Evolutionary conservation across 2,329 filamentous ascomycete species (phyloP).

Genomic region (Trichophyton rubrum): DNA sequence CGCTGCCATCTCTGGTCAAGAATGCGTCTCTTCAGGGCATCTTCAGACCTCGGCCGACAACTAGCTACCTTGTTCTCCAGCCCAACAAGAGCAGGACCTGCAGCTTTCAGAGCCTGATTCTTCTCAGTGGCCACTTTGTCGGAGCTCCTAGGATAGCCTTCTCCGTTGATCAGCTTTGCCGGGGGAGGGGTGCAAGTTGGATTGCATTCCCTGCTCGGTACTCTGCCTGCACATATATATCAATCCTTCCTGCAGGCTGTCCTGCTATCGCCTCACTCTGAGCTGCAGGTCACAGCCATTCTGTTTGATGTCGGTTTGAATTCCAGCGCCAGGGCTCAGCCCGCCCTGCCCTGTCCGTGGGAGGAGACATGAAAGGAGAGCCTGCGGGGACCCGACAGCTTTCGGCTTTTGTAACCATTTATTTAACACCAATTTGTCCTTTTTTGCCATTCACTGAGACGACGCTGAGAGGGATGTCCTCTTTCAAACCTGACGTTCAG

Average conservation of each 20-base stretch:
- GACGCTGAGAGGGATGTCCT: no score
- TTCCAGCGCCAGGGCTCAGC: background rate
- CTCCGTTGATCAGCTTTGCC: background rate
- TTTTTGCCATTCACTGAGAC: no score
- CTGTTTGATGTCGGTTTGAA: background rate
- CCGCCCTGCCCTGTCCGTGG: background rate
- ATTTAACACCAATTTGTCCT: background rate
- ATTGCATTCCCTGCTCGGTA: background rate
- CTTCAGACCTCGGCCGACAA: background rate
- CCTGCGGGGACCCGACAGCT: background rate
- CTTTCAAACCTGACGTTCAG: no score
- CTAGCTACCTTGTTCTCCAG: background rate
- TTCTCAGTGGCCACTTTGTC: background rate
- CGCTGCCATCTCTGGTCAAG: no score
- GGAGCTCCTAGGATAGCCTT: background rate
- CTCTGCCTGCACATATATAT: background rate
- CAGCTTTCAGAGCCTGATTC: background rate
- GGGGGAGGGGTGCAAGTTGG: background rate
- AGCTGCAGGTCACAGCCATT: background rate
- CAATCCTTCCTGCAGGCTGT: background rate
- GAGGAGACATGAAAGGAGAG: background rate
- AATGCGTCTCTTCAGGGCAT: background rate
- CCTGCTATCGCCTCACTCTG: background rate
- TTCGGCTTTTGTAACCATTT: background rate
- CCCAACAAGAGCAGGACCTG: background rate